Evolutionary conservation across 192 early-diverging fungal species (phyloP).

Genomic region (Rhizophagus clarus): DNA sequence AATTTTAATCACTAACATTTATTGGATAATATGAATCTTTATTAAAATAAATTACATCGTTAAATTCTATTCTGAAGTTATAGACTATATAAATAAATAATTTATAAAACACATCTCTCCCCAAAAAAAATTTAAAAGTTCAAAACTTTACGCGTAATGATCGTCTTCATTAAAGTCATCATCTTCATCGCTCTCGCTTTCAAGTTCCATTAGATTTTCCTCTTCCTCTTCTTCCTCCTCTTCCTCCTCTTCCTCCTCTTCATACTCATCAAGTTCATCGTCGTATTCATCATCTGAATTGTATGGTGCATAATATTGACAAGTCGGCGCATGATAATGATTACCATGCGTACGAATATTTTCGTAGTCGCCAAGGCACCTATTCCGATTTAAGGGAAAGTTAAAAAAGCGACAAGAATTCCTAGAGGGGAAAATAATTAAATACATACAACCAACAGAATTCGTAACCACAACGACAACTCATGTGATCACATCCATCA

Average conservation of each 20-base stretch:
- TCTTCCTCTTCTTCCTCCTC: background rate
- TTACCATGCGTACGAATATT: slow-evolving; percentile 22
- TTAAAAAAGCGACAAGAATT: background rate
- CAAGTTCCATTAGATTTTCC: background rate
- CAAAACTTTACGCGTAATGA: no score
- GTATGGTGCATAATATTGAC: slow-evolving; percentile 26
- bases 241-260: background rate
- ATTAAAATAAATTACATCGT: no score
- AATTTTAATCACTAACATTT: no score
- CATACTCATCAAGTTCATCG: background rate
- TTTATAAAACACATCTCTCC: no score
- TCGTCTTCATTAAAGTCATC: background rate
- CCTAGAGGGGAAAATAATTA: background rate
- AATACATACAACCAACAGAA: slow-evolving; percentile 31
- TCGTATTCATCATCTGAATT: slow-evolving; percentile 13
- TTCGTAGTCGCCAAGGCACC: slow-evolving; percentile 19
- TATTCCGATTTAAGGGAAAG: slow-evolving; percentile 11
- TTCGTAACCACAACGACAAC: slow-evolving; percentile 22
- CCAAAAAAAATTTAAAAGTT: no score
- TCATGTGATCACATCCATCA: slow-evolving; percentile 27
- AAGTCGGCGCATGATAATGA: slow-evolving; percentile 17
- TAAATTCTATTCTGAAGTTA: no score
- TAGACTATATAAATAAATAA: no score
- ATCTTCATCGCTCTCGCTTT: background rate
- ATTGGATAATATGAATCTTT: no score